A percentile compares a stretch with the other conserved stretches of the same genome.
Conservation (phyloP, 2,329 filamentous ascomycete species). For the Aureobasidium uvarum region DNA sequence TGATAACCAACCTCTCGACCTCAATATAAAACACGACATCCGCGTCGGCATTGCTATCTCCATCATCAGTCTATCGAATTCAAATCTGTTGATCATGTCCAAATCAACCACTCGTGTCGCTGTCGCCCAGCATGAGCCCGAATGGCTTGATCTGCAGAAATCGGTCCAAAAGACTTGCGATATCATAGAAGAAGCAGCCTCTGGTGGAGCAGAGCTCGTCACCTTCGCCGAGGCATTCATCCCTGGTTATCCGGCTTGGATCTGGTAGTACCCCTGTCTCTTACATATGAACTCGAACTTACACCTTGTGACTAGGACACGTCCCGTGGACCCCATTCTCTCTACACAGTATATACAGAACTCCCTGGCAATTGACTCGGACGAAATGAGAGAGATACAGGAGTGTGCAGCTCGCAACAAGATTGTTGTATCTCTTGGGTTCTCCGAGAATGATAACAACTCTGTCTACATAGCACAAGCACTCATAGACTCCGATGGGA, state of each 20-base stretch:
- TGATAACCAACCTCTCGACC: not conserved
- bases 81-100: not conserved
- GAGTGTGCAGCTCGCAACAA: conserved; percentile 37
- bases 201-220: conserved; percentile 55
- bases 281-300: not conserved
- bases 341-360: conserved; percentile 47
- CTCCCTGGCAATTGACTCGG: conserved; percentile 43
- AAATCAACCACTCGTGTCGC: conserved; percentile 40
- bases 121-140: conserved; percentile 59
- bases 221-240: conserved; percentile 51
- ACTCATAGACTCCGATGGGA: conserved; percentile 39
- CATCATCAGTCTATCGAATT: too few relatives aligned
- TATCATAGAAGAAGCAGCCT: conserved; percentile 57
- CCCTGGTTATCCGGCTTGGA: conserved; percentile 48
- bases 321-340: conserved; percentile 45
- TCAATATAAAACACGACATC: not conserved
- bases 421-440: conserved; percentile 43
- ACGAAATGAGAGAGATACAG: conserved; percentile 47
- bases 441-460: conserved; percentile 42
- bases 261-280: conserved; percentile 42
- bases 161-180: conserved; percentile 57
- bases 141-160: conserved; percentile 58
- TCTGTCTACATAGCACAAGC: conserved; percentile 45
- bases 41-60: too few relatives aligned
- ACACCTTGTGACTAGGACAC: conserved; percentile 36